A percentile compares a stretch with the other conserved stretches of the same genome.
phyloP scores from a whole-genome alignment of 2,329 filamentous ascomycete species.

The Magnaporthales sp. region DNA sequence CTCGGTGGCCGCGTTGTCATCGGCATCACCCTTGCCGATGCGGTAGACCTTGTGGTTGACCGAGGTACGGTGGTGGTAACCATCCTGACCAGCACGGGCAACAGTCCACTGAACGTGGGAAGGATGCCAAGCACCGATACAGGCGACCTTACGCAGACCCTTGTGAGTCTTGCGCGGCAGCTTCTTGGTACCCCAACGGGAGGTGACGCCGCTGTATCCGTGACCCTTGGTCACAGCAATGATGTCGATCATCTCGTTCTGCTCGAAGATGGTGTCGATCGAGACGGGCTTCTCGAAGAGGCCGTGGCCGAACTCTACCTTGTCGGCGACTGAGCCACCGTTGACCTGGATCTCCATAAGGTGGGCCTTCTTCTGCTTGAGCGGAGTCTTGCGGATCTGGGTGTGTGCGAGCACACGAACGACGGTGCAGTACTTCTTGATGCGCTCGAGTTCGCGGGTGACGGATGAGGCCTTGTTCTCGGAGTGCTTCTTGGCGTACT shows the following conservation, averaged over 20 bases:
- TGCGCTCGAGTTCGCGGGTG: slow-evolving; percentile 97
- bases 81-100: slow-evolving; percentile 98
- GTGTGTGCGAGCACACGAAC: slow-evolving; percentile 99
- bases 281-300: slow-evolving; percentile 99
- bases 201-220: slow-evolving; percentile 95
- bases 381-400: slow-evolving; percentile 96
- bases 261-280: slow-evolving; percentile 92
- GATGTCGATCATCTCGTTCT: slow-evolving; percentile 98
- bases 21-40: slow-evolving; percentile 85
- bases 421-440: slow-evolving; percentile 99
- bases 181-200: slow-evolving; percentile 99
- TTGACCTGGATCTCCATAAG: slow-evolving; percentile 99
- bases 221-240: slow-evolving; percentile 99
- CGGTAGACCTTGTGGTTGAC: slow-evolving; percentile 99
- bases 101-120: slow-evolving; percentile 99
- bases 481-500: slow-evolving; percentile 99
- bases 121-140: slow-evolving; percentile 99
- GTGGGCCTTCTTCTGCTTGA: slow-evolving; percentile 99
- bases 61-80: slow-evolving; percentile 99
- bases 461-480: slow-evolving; percentile 85
- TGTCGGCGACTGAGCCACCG: slow-evolving; percentile 90
- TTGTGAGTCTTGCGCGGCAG: slow-evolving; percentile 99
- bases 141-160: slow-evolving; percentile 99
- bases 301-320: slow-evolving; percentile 90
- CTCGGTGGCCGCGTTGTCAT: slow-evolving; percentile 89